Evolutionary conservation across 306 rosid genomes (phyloP), one percentile per base, ranked within the genome.

Genomic region (Coriaria nepalensis): DNA sequence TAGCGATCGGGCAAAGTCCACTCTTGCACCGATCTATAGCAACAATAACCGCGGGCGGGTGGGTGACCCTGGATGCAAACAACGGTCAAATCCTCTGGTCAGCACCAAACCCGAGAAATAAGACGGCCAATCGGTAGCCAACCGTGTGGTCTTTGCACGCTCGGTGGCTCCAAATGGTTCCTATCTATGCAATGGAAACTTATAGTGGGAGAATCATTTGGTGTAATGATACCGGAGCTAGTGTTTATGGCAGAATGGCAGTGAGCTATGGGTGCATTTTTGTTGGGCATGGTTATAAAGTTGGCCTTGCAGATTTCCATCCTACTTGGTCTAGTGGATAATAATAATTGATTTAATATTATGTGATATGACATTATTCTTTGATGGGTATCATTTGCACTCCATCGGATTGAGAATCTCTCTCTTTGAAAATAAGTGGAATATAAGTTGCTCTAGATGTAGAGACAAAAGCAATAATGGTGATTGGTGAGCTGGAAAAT

Each of bases 261-360:
- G 68, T 52, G 35, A 52, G 60, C 40, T 55, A 58, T 20, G 65
- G 77, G 10, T 66, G 73, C 49, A 51, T 62, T 35, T 70, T 40
- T 39, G 32, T 59, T 4, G 44, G 80, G 33, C 43, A 40, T 52
- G 73, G 73, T 42, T 66, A 57, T 29, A 44, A 62, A 6, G 57
- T 62, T 47, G 53, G 52, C 48, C 65, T 62, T 8, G 71, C 64
- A 7, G 49, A 4, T 15, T 69, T 74, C 49, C 73, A 69, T 37
- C 67, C 76, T 10, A 50, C 70, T 40, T 69, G 73, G 76, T 65
- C 80, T 15, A 12, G 67, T 4, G 70, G 76, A n/a, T n/a, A n/a
- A n/a, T n/a, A n/a, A n/a, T n/a, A n/a, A n/a, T n/a, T n/a, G n/a
- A n/a, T n/a, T n/a, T n/a, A n/a, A n/a, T n/a, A n/a, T n/a, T n/a